A percentile compares a stretch with the other conserved stretches of the same genome.
These are phyloP conservation scores for Cladosporium halotolerans DNA, from an alignment of 2,329 filamentous ascomycete species.

Conservation along the genomic window DNA sequence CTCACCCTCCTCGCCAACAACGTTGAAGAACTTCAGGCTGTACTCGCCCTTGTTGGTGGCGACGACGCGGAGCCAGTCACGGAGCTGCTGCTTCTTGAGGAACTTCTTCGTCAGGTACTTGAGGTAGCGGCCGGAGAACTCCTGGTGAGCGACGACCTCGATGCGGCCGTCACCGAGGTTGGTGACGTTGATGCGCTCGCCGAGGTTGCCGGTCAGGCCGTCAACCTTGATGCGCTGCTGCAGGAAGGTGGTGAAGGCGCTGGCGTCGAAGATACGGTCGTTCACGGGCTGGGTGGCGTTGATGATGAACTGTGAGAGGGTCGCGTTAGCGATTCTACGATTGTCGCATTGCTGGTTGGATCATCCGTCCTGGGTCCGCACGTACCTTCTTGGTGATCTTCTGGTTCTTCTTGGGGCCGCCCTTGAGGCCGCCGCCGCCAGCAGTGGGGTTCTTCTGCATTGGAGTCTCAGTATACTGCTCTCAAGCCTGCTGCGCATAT, in stretches of 20 bases:
- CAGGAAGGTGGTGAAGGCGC: conserved; percentile 99
- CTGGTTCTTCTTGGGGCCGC: conserved; percentile 45
- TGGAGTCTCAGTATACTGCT: conserved; percentile 22
- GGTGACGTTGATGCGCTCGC: conserved; percentile 83
- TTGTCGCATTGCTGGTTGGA: neutral
- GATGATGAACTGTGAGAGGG: conserved; percentile 76
- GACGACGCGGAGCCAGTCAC: conserved; percentile 99
- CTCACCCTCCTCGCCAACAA: conserved; percentile 95
- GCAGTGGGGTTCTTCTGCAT: conserved; percentile 52
- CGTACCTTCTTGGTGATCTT: conserved; percentile 81
- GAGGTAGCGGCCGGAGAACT: conserved; percentile 97
- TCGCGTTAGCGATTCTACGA: neutral
- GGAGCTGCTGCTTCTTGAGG: conserved; percentile 99
- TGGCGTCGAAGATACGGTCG: conserved; percentile 99
- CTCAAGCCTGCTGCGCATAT: conserved; percentile 75
- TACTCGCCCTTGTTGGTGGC: conserved; percentile 97
- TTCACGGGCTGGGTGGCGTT: conserved; percentile 95
- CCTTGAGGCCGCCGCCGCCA: conserved; percentile 30
- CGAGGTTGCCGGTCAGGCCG: conserved; percentile 95
- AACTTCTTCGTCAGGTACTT: conserved; percentile 99
- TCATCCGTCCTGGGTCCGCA: too few relatives aligned
- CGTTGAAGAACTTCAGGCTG: conserved; percentile 99
- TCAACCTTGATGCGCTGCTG: conserved; percentile 99
- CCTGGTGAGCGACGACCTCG: conserved; percentile 93
- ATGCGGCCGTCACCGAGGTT: conserved; percentile 95